These are phyloP conservation scores for Carex sylvatica DNA, from an alignment of 202 grass and related monocot species.

Conservation along the genomic window DNA sequence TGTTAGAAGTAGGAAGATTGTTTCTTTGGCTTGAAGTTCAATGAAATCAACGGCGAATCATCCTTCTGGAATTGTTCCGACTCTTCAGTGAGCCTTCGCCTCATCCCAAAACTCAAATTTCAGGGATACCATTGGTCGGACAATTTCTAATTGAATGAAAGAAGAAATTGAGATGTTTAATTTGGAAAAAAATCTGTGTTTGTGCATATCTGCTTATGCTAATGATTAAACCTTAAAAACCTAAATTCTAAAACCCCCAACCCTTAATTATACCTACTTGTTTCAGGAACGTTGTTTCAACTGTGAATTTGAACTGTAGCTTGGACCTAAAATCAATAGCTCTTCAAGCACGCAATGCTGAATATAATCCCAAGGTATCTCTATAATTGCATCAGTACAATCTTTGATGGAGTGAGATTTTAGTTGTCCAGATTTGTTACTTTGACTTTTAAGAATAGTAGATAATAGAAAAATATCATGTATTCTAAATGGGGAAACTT, in stretches of 20 bases:
- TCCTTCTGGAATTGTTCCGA: constrained; percentile 22
- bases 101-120: not conserved
- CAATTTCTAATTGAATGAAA: constrained; percentile 3
- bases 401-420: not conserved
- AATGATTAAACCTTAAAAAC: not conserved
- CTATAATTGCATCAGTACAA: not conserved
- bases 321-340: constrained; percentile 77
- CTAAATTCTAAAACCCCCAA: not conserved
- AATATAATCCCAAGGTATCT: constrained; percentile 91
- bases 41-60: not conserved
- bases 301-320: constrained; percentile 83
- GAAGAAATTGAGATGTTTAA: not conserved
- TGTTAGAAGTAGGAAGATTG: not conserved
- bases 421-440: not conserved
- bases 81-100: constrained; percentile 29
- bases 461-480: not conserved
- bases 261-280: not conserved
- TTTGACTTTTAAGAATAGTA: not conserved
- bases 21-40: not conserved
- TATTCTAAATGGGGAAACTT: constrained; percentile 11
- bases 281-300: constrained; percentile 83
- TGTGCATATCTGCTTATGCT: not conserved
- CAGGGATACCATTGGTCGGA: not conserved
- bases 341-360: constrained; percentile 83
- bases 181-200: not conserved